Conservation (phyloP, 2,329 filamentous ascomycete genomes). For the Ascochyta rabiei region DNA sequence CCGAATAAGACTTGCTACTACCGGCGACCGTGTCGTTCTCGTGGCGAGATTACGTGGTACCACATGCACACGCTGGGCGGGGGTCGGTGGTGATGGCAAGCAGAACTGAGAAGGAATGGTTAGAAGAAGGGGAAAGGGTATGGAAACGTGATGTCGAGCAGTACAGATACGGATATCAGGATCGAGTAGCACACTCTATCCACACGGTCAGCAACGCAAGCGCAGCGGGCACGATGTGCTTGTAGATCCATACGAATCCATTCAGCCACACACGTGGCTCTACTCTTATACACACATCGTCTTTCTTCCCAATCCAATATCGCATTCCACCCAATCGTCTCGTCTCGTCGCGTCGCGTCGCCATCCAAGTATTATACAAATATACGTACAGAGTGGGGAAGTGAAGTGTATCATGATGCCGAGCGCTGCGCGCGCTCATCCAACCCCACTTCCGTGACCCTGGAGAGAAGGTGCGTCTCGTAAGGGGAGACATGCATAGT, state of each 20-base stretch:
- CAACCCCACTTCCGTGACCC: conserved; percentile 16
- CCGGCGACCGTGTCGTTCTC: not conserved
- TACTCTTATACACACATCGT: conserved; percentile 6
- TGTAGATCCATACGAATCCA: not conserved
- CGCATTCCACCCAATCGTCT: not conserved
- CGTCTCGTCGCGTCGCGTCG: not conserved
- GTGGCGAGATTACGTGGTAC: not conserved
- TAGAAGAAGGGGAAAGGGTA: not conserved
- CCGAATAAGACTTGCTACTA: not conserved
- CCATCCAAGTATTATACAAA: conserved; percentile 17
- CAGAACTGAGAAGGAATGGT: no score
- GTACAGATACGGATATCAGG: no score
- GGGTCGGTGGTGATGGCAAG: not conserved
- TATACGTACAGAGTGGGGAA: conserved; percentile 40
- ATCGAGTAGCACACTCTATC: no score
- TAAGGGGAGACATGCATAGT: conserved; percentile 11
- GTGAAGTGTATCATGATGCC: conserved; percentile 25
- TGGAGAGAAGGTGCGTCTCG: conserved; percentile 17
- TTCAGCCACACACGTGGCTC: not conserved
- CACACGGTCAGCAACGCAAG: not conserved
- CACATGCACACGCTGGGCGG: conserved; percentile 1
- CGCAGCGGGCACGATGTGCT: not conserved
- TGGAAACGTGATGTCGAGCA: not conserved
- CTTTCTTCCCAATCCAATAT: not conserved
- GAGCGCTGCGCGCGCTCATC: conserved; percentile 20